Evolutionary conservation across 2,329 filamentous ascomycete species (phyloP).

Genomic region (Ophiostoma quercus): DNA sequence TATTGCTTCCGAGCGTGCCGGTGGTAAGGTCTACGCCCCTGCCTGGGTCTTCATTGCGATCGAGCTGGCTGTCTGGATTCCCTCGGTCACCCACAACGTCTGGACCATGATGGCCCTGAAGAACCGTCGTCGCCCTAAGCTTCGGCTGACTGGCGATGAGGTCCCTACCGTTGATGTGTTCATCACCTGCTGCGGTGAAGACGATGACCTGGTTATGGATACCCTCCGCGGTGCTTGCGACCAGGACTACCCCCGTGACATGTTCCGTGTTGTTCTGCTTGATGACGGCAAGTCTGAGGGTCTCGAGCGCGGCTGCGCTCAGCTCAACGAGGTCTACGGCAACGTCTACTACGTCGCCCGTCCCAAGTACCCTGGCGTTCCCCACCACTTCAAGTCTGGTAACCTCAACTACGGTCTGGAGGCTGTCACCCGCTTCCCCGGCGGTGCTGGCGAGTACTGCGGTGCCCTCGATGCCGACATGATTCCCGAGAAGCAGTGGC

Average conservation of each 20-base stretch:
- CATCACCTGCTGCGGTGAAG: slow-evolving; percentile 54
- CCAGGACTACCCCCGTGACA: slow-evolving; percentile 49
- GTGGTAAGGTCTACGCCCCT: slow-evolving; percentile 40
- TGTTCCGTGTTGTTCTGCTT: slow-evolving; percentile 51
- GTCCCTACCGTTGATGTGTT: slow-evolving; percentile 53
- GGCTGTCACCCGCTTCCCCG: slow-evolving; percentile 45
- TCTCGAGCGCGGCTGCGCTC: slow-evolving; percentile 36
- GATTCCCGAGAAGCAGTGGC: slow-evolving; percentile 57
- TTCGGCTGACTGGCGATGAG: slow-evolving; percentile 45
- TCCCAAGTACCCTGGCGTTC: slow-evolving; percentile 43
- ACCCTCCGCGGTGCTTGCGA: slow-evolving; percentile 50
- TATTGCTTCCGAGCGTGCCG: slow-evolving; percentile 43
- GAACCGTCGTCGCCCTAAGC: slow-evolving; percentile 47
- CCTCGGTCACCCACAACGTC: slow-evolving; percentile 51
- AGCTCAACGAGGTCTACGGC: slow-evolving; percentile 40
- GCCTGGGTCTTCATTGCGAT: slow-evolving; percentile 45
- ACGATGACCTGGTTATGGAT: slow-evolving; percentile 51
- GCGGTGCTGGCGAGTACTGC: slow-evolving; percentile 53
- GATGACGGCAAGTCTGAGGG: slow-evolving; percentile 49
- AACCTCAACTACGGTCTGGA: slow-evolving; percentile 59
- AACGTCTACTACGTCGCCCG: slow-evolving; percentile 52
- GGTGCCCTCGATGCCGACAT: slow-evolving; percentile 64
- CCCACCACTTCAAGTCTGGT: slow-evolving; percentile 58
- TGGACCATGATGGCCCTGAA: slow-evolving; percentile 56
- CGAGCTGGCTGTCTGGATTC: slow-evolving; percentile 50